Evolutionary conservation across 768 basidiomycete species (phyloP).

Genomic region (Boletus vinaceobasis): DNA sequence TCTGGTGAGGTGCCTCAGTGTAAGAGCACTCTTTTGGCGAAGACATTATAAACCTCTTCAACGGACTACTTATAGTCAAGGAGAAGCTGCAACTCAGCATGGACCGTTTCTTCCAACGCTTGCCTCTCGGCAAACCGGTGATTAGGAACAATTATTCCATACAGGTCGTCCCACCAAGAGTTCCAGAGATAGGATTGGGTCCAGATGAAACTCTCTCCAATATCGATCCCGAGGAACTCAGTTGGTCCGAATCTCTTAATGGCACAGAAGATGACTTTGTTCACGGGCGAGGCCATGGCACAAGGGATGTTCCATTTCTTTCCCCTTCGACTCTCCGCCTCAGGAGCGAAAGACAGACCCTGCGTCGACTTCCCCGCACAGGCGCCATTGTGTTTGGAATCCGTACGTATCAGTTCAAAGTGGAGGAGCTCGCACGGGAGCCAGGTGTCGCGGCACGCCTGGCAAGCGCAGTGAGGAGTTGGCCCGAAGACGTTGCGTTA

Average conservation of each 20-base stretch:
- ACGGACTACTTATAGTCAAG: conserved; percentile 41
- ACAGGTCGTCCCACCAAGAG: conserved; percentile 32
- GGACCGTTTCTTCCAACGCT: conserved; percentile 66
- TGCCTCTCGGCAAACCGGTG: conserved; percentile 68
- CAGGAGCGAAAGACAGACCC: conserved; percentile 67
- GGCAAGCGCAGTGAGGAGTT: conserved; percentile 63
- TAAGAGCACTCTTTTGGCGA: conserved; percentile 31
- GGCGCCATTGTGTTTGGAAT: conserved; percentile 73
- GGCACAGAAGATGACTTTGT: conserved; percentile 51
- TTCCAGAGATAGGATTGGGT: background rate
- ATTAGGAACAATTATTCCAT: conserved; percentile 67
- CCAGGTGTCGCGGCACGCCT: conserved; percentile 59
- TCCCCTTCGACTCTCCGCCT: conserved; percentile 49
- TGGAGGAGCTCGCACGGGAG: conserved; percentile 53
- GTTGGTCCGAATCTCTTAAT: conserved; percentile 54
- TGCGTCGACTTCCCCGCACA: conserved; percentile 59
- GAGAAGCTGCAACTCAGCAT: conserved; percentile 63
- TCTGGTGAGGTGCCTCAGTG: conserved; percentile 70
- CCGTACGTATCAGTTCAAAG: conserved; percentile 58
- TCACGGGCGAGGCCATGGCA: conserved; percentile 21
- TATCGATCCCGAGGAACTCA: conserved; percentile 65
- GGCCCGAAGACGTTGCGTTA: conserved; percentile 58
- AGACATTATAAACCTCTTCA: background rate
- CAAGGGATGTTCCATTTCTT: conserved; percentile 8
- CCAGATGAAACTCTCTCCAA: conserved; percentile 16